A percentile compares a stretch with the other conserved stretches of the same genome.
Evolutionary conservation across 2,329 filamentous ascomycete genomes (phyloP).

Genomic region (Cladosporium oxysporum): DNA sequence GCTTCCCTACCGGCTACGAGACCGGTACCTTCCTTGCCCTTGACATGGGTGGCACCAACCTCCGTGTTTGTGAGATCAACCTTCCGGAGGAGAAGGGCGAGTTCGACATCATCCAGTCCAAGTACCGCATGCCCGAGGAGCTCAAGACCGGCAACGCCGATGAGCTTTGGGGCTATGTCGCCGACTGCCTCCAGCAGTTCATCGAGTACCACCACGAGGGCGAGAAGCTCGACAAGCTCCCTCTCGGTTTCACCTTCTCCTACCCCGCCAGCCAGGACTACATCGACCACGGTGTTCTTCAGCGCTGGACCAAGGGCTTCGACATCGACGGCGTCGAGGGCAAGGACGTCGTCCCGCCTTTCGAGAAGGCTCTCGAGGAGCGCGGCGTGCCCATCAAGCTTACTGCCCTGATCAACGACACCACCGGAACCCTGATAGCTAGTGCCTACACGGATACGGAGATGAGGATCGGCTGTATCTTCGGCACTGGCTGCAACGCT

Average conservation of each 20-base stretch:
- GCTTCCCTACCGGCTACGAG: slow-evolving; percentile 82
- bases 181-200: slow-evolving; percentile 88
- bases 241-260: slow-evolving; percentile 93
- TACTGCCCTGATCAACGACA: slow-evolving; percentile 94
- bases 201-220: slow-evolving; percentile 78
- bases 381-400: slow-evolving; percentile 89
- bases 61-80: slow-evolving; percentile 91
- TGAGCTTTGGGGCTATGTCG: slow-evolving; percentile 92
- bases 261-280: slow-evolving; percentile 92
- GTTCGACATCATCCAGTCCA: slow-evolving; percentile 93
- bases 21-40: slow-evolving; percentile 85
- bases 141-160: slow-evolving; percentile 82
- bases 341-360: slow-evolving; percentile 83
- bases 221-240: slow-evolving; percentile 65
- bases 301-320: slow-evolving; percentile 97
- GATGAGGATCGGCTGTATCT: slow-evolving; percentile 96
- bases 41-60: slow-evolving; percentile 95
- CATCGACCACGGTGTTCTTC: slow-evolving; percentile 87
- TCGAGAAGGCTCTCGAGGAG: slow-evolving; percentile 74
- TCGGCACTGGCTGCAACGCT: slow-evolving; percentile 96
- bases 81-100: slow-evolving; percentile 84
- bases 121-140: slow-evolving; percentile 92
- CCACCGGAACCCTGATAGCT: slow-evolving; percentile 93
- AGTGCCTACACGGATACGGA: slow-evolving; percentile 92
- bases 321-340: slow-evolving; percentile 92